Evolutionary conservation across 768 basidiomycete genomes (phyloP).

Genomic region (Termitomyces sp.): DNA sequence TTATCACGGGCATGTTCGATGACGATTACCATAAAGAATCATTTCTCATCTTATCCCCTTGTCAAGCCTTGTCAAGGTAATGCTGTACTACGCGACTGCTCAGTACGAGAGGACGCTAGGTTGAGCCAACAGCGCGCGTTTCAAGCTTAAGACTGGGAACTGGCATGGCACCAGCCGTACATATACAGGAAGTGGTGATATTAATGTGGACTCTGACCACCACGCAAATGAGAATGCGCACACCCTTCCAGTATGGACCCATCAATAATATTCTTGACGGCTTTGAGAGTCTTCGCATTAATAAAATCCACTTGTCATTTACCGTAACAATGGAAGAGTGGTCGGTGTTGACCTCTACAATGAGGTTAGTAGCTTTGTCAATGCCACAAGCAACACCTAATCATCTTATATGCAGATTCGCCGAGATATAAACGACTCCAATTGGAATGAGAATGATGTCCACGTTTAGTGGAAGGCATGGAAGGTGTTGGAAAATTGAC

Average conservation of each 20-base stretch:
- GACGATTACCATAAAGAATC: neutral
- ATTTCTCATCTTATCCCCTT: neutral
- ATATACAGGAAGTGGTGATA: conserved; percentile 12
- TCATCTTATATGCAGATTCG: conserved; percentile 5
- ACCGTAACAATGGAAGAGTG: no score
- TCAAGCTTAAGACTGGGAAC: conserved; percentile 12
- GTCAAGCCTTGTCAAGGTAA: neutral
- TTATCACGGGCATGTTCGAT: neutral
- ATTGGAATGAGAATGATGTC: conserved; percentile 7
- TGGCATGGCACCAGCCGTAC: conserved; percentile 15
- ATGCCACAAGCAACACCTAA: neutral
- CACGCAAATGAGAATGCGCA: conserved; percentile 12
- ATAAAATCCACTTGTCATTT: conserved; percentile 10
- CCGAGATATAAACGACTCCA: conserved; percentile 5
- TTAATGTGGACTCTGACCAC: conserved; percentile 7
- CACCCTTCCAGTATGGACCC: conserved; percentile 7
- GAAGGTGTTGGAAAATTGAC: conserved; percentile 8
- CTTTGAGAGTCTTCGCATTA: conserved; percentile 10
- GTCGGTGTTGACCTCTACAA: no score
- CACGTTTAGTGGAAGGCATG: conserved; percentile 9
- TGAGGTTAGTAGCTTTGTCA: conserved; percentile 4
- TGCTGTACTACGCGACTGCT: conserved; percentile 6
- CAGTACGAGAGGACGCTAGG: conserved; percentile 12
- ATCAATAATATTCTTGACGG: conserved; percentile 7
- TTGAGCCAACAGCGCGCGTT: conserved; percentile 11